Evolutionary conservation across 1,139 yeast species (phyloP), one percentile per base, ranked within the genome.

Genomic region (Kurtzmaniella natalensis): DNA sequence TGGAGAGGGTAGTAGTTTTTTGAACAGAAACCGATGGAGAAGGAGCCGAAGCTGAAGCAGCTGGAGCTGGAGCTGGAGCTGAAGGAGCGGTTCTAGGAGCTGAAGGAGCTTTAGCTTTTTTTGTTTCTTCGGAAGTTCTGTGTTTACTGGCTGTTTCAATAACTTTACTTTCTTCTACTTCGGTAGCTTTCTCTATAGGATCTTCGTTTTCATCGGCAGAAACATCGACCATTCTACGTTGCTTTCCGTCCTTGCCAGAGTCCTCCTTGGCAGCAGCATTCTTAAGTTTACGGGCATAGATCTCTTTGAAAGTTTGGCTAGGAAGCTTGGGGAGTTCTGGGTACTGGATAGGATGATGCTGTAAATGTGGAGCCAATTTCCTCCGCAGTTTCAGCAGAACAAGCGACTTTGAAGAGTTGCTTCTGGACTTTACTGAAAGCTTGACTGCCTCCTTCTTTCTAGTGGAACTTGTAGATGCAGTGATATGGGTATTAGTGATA

Each of bases 391-490:
- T 33, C 19, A 25, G 21, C 23, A 32, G 30, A 3, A 21, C 17
- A 20, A 50, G 32, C 5, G 59, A 50, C 25, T 39, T 45, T 1
- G 54, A 39, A 3, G 62, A 51, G 10, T 51, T 41, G 8, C 46
- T 46, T 36, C 61, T 48, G 4, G 67, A 55, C 13, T 57, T 51
- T 8, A 50, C 54, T 18, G 50, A 51, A 26, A 52, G 56, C 31
- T 53, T 59, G 40, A 53, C 44, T 31, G 56, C 41, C 8, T 54
- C 46, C 40, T 58, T 64, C 48, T 60, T 67, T 44, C 60, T 66
- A 41, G 57, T 63, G 37, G 61, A 56, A 3, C 73, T 62, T 28
- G 55, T 64, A 2, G 73, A 67, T 2, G 71, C 74, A 13, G 42
- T 33, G 14, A 39, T 36, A 10, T 53, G 47, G 3, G 56, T 49